These are phyloP conservation scores for Naganishia randhawae DNA, from an alignment of 768 basidiomycete species.

Conservation along the genomic window DNA sequence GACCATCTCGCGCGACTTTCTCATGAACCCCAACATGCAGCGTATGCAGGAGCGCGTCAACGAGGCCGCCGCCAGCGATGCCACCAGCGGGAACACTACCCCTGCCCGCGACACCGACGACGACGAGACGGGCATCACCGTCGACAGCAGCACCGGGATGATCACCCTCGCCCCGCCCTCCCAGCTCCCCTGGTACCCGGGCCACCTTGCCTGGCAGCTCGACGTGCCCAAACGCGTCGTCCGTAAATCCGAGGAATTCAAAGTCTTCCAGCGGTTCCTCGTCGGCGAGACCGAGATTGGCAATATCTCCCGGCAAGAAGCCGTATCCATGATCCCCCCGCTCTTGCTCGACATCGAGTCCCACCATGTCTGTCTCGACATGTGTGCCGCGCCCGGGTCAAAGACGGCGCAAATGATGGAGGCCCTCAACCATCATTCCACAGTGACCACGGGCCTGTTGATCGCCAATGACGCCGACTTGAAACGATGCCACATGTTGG, in stretches of 20 bases:
- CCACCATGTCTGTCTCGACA: conserved; percentile 80
- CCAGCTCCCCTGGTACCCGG: conserved; percentile 90
- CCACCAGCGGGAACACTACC: neutral
- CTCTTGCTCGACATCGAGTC: conserved; percentile 90
- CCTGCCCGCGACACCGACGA: neutral
- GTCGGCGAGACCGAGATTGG: conserved; percentile 89
- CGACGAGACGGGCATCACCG: conserved; percentile 9
- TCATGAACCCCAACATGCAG: conserved; percentile 23
- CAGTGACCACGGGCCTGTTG: conserved; percentile 72
- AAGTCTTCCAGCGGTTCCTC: conserved; percentile 89
- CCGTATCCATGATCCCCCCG: conserved; percentile 98
- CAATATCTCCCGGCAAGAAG: conserved; percentile 92
- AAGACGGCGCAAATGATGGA: conserved; percentile 98
- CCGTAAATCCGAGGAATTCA: conserved; percentile 82
- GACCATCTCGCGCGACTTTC: conserved; percentile 53
- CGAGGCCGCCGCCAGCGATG: neutral
- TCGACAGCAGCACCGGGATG: conserved; percentile 50
- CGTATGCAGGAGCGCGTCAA: conserved; percentile 52
- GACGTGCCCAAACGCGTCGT: conserved; percentile 84
- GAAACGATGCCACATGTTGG: conserved; percentile 90
- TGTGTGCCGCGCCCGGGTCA: conserved; percentile 97
- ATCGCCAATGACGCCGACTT: conserved; percentile 94
- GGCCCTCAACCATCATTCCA: conserved; percentile 77
- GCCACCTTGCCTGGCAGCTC: conserved; percentile 93
- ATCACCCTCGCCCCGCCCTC: conserved; percentile 69